Conservation (phyloP, 495 filamentous ascomycete genomes). For the Aspergillus funiculosus region DNA sequence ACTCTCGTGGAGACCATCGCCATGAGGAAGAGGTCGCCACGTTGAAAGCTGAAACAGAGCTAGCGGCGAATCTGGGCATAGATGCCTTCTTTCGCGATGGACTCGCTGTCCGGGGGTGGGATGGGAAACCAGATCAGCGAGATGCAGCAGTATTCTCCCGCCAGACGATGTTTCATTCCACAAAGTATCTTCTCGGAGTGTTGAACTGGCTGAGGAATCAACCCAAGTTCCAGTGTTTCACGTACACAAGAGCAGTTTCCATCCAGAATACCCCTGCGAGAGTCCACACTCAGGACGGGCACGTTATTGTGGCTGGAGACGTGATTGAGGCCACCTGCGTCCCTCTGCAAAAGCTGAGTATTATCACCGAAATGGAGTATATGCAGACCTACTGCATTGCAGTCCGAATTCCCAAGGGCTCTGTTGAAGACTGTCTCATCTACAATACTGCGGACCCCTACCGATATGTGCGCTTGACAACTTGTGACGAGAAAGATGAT, state of each 20-base stretch:
- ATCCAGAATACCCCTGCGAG: too few species aligned
- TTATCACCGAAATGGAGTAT: conserved; percentile 47
- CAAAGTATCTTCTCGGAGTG: conserved; percentile 47
- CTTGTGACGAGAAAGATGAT: conserved; percentile 46
- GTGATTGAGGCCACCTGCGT: conserved; percentile 52
- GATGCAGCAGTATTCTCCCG: conserved; percentile 39
- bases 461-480: conserved; percentile 49
- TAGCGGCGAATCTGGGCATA: conserved; percentile 39
- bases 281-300: too few species aligned
- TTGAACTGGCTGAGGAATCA: conserved; percentile 46
- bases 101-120: conserved; percentile 39
- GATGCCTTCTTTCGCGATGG: conserved; percentile 34
- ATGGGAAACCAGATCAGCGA: conserved; percentile 45
- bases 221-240: conserved; percentile 49
- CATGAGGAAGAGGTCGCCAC: conserved; percentile 36
- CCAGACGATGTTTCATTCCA: conserved; percentile 57
- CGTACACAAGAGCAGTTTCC: too few species aligned
- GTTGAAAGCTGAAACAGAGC: conserved; percentile 37
- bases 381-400: conserved; percentile 54
- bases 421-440: conserved; percentile 47
- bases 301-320: too few species aligned
- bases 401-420: conserved; percentile 45
- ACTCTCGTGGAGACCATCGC: conserved; percentile 27
- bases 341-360: conserved; percentile 49
- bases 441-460: conserved; percentile 52